phyloP scores from a whole-genome alignment of 2,329 filamentous ascomycete species.

The Tolypocladium ovalisporum region DNA sequence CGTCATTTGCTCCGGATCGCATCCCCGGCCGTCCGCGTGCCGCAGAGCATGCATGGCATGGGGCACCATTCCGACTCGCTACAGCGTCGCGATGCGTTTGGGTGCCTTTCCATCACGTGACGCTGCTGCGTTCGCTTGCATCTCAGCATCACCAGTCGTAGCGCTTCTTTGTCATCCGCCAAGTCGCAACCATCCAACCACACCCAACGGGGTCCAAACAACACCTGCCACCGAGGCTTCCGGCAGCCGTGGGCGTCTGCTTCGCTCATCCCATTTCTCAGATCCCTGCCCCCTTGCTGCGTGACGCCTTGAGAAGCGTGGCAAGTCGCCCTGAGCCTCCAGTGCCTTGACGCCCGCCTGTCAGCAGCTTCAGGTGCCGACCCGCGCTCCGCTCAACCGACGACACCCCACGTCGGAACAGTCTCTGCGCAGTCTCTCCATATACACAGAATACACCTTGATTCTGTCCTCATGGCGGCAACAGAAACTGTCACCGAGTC shows the following conservation, averaged over 20 bases:
- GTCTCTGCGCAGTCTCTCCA: background rate
- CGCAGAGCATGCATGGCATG: background rate
- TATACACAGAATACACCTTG: background rate
- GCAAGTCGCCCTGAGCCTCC: background rate
- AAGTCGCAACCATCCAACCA: background rate
- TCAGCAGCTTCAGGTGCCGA: background rate
- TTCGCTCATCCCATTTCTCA: background rate
- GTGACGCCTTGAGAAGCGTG: background rate
- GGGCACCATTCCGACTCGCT: background rate
- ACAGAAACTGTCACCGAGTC: constrained; percentile 26
- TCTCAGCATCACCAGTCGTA: background rate
- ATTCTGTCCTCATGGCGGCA: constrained; percentile 20
- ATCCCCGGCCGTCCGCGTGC: background rate
- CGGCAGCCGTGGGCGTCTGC: background rate
- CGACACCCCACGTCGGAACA: background rate
- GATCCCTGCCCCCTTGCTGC: background rate
- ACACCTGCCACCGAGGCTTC: background rate
- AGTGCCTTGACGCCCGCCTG: background rate
- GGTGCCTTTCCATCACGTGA: background rate
- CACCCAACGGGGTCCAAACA: background rate
- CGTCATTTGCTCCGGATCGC: background rate
- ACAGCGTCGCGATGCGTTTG: background rate
- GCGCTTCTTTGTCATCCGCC: background rate
- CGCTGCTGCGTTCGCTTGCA: background rate
- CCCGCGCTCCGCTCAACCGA: background rate